Conservation (phyloP, 352 stramenopile species). For the Thalassiosira mediterranea region DNA sequence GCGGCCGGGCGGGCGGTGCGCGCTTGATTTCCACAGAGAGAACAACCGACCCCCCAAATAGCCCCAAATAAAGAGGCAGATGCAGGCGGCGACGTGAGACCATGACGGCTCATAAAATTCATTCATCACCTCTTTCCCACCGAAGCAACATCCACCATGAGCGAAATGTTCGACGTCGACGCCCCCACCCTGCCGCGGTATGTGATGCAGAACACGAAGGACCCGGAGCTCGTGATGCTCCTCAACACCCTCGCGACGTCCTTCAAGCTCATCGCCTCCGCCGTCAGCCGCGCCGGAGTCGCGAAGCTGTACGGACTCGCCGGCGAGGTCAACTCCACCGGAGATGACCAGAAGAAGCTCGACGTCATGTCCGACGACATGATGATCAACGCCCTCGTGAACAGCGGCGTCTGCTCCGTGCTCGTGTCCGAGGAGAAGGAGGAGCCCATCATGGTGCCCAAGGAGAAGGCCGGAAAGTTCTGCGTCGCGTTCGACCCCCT, state of each 20-base stretch:
- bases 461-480: slow-evolving; percentile 87
- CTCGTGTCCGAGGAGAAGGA: slow-evolving; percentile 98
- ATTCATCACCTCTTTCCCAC: too few species aligned
- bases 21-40: too few species aligned
- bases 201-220: slow-evolving; percentile 93
- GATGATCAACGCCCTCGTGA: slow-evolving; percentile 95
- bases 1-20: too few species aligned
- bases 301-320: slow-evolving; percentile 91
- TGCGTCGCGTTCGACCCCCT: slow-evolving; percentile 98
- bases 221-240: slow-evolving; percentile 92
- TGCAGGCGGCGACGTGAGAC: too few species aligned
- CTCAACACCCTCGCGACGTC: slow-evolving; percentile 95
- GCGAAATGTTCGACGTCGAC: slow-evolving; percentile 56
- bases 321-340: slow-evolving; percentile 96
- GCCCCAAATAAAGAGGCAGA: too few species aligned
- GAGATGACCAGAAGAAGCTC: slow-evolving; percentile 99
- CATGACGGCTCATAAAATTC: too few species aligned
- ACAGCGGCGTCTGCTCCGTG: slow-evolving; percentile 95
- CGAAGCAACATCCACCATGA: too few species aligned
- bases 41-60: too few species aligned
- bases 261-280: slow-evolving; percentile 96
- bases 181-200: slow-evolving; percentile 91
- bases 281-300: slow-evolving; percentile 93
- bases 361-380: slow-evolving; percentile 99
- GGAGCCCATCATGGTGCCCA: slow-evolving; percentile 93